Conservation (phyloP, 2,329 filamentous ascomycete species). For the Nothophaeocryptopus gaeumannii region DNA sequence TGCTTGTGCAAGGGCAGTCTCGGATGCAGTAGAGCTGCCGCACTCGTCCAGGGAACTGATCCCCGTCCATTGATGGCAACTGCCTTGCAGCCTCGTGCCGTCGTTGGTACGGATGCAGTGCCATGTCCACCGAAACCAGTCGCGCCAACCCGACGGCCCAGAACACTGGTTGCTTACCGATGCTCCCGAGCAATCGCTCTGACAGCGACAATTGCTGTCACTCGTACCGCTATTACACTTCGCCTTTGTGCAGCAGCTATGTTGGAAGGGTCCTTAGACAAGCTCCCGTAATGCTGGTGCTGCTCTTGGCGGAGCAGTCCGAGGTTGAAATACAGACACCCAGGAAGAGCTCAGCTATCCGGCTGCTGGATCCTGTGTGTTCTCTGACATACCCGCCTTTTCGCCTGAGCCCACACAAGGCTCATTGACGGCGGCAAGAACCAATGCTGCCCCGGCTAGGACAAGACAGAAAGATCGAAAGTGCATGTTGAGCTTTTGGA, state of each 20-base stretch:
- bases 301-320: not conserved
- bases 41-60: not conserved
- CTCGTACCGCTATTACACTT: conserved; percentile 4
- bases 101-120: not conserved
- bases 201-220: conserved; percentile 6
- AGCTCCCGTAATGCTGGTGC: conserved; percentile 4
- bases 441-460: not conserved
- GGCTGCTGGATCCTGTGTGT: not conserved
- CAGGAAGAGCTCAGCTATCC: not conserved
- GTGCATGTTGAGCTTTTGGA: not conserved
- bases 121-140: conserved; percentile 4
- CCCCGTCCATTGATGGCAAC: not conserved
- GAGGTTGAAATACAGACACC: conserved; percentile 6
- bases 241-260: conserved; percentile 8
- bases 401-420: conserved; percentile 5
- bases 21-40: conserved; percentile 5
- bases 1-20: conserved; percentile 1
- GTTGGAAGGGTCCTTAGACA: conserved; percentile 7
- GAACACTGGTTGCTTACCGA: conserved; percentile 4
- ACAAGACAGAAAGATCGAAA: not conserved
- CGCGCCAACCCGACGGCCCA: not conserved
- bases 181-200: conserved; percentile 3
- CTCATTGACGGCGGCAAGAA: conserved; percentile 4
- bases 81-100: not conserved
- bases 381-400: not conserved